Conservation (phyloP, 2,329 filamentous ascomycete genomes). For the Juglanconis sp. region DNA sequence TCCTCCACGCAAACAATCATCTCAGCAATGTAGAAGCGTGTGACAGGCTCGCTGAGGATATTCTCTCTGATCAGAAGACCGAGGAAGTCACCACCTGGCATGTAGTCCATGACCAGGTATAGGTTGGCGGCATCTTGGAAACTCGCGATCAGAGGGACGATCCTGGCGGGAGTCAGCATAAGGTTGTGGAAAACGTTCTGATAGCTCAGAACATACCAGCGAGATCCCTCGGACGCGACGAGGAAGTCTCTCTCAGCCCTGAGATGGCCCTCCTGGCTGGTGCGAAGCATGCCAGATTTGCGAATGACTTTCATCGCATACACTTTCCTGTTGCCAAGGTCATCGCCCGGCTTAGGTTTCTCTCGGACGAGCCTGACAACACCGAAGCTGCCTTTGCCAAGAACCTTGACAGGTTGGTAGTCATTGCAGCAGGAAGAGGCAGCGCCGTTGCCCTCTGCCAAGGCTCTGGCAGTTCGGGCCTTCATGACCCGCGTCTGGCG, state of each 20-base stretch:
- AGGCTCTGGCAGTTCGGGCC: slow-evolving; percentile 44
- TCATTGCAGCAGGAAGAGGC: slow-evolving; percentile 36
- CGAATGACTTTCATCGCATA: slow-evolving; percentile 98
- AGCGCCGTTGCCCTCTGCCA: slow-evolving; percentile 4
- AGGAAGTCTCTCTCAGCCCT: slow-evolving; percentile 90
- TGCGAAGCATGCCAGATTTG: slow-evolving; percentile 88
- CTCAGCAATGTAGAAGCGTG: slow-evolving; percentile 87
- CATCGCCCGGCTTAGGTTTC: slow-evolving; percentile 34
- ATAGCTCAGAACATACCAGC: slow-evolving; percentile 52
- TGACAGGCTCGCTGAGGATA: slow-evolving; percentile 71
- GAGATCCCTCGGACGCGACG: slow-evolving; percentile 80
- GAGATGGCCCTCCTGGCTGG: slow-evolving; percentile 87
- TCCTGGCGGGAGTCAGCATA: slow-evolving; percentile 44
- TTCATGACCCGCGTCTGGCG: slow-evolving; percentile 71
- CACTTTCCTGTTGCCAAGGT: slow-evolving; percentile 51
- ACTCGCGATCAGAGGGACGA: slow-evolving; percentile 81
- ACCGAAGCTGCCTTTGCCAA: slow-evolving; percentile 93
- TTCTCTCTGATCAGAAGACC: slow-evolving; percentile 83
- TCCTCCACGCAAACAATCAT: slow-evolving; percentile 96
- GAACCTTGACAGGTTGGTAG: slow-evolving; percentile 78
- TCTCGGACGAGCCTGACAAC: slow-evolving; percentile 83
- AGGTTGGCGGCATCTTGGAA: slow-evolving; percentile 84
- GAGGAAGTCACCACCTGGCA: slow-evolving; percentile 94
- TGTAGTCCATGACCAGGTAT: slow-evolving; percentile 97
- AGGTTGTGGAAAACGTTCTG: neutral